These are phyloP conservation scores for Phaeosphaeria sp. DNA, from an alignment of 2,329 filamentous ascomycete species.

Conservation along the genomic window DNA sequence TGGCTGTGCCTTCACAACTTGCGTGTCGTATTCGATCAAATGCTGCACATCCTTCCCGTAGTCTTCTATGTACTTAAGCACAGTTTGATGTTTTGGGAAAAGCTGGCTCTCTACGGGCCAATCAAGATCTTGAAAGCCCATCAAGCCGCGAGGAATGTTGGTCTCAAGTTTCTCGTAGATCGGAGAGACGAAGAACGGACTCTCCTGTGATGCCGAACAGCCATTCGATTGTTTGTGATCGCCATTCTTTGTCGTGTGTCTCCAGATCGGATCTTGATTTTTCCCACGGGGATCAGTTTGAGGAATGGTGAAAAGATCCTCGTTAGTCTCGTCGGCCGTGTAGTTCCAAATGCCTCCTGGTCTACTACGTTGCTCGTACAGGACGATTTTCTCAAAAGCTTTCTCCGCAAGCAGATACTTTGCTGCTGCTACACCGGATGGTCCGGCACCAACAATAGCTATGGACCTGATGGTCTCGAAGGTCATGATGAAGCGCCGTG, in stretches of 20 bases:
- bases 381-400: conserved; percentile 70
- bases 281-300: conserved; percentile 69
- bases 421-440: conserved; percentile 77
- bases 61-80: conserved; percentile 74
- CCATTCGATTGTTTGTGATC: not conserved
- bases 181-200: conserved; percentile 76
- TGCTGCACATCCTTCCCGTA: conserved; percentile 73
- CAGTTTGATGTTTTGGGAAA: conserved; percentile 74
- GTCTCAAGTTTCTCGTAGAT: conserved; percentile 84
- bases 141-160: conserved; percentile 82
- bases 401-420: conserved; percentile 78
- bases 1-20: conserved; percentile 67
- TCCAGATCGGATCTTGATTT: conserved; percentile 68
- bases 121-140: conserved; percentile 76
- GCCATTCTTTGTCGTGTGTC: not conserved
- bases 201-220: conserved; percentile 7
- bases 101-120: conserved; percentile 71
- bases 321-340: conserved; percentile 57
- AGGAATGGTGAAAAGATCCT: conserved; percentile 63
- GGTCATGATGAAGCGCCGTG: conserved; percentile 5
- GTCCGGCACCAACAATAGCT: conserved; percentile 83
- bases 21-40: conserved; percentile 72
- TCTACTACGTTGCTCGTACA: conserved; percentile 81
- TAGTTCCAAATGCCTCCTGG: conserved; percentile 91
- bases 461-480: conserved; percentile 56